A percentile compares a stretch with the other conserved stretches of the same genome.
Evolutionary conservation across 2,329 filamentous ascomycete genomes (phyloP).

Genomic region (Clarireedia sp.): DNA sequence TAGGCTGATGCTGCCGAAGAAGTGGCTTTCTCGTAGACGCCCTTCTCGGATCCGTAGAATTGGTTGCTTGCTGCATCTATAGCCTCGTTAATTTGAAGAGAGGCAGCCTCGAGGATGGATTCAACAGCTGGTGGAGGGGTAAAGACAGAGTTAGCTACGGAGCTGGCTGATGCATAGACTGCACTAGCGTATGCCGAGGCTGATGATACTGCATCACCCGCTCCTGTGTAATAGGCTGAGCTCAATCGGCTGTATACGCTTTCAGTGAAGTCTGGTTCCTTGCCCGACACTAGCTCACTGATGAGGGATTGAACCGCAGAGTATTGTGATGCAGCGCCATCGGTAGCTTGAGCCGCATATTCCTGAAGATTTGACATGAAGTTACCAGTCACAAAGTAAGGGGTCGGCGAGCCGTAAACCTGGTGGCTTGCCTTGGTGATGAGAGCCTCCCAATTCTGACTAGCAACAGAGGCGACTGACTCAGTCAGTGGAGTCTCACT

Average conservation of each 20-base stretch:
- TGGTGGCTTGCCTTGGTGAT: constrained; percentile 28
- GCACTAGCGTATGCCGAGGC: constrained; percentile 46
- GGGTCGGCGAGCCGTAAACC: constrained; percentile 27
- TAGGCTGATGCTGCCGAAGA: constrained; percentile 46
- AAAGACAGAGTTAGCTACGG: constrained; percentile 40
- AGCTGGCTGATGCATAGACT: constrained; percentile 35
- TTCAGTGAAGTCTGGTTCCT: constrained; percentile 74
- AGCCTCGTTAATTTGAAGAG: constrained; percentile 47
- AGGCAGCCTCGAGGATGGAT: constrained; percentile 48
- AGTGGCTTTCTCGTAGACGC: constrained; percentile 44
- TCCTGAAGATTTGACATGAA: constrained; percentile 43
- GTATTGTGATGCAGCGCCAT: constrained; percentile 56
- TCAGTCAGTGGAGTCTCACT: constrained; percentile 44
- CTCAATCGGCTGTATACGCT: constrained; percentile 67
- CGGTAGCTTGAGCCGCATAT: constrained; percentile 56
- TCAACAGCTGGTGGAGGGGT: constrained; percentile 51
- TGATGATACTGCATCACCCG: constrained; percentile 35
- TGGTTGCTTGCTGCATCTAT: constrained; percentile 50
- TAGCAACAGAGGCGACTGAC: constrained; percentile 40
- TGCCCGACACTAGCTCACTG: constrained; percentile 67
- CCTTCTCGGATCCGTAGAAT: constrained; percentile 48
- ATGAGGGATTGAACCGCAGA: constrained; percentile 63
- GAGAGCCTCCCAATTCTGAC: constrained; percentile 32
- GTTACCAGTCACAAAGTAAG: constrained; percentile 33
- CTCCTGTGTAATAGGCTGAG: constrained; percentile 62